phyloP scores from a whole-genome alignment of 2,329 filamentous ascomycete species.

The Neofusicoccum cordaticola region DNA sequence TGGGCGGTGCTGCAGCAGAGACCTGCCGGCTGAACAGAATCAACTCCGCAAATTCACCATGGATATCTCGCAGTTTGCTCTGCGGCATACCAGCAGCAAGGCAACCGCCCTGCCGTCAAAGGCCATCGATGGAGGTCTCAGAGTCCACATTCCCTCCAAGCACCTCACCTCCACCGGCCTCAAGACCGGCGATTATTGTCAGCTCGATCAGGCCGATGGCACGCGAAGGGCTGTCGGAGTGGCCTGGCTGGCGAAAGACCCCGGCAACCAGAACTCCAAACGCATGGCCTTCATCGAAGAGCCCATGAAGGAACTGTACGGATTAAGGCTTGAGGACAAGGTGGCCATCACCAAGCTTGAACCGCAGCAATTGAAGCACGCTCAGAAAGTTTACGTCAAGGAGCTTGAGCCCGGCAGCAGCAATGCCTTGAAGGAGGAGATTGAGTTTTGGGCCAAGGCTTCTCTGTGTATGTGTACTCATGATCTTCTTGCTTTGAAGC shows the following conservation, averaged over 20 bases:
- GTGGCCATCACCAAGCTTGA: slow-evolving; percentile 59
- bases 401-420: slow-evolving; percentile 24
- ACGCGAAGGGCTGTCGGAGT: slow-evolving; percentile 53
- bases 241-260: slow-evolving; percentile 57
- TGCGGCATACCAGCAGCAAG: slow-evolving; percentile 40
- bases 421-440: slow-evolving; percentile 23
- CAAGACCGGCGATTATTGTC: slow-evolving; percentile 58
- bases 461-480: slow-evolving; percentile 29
- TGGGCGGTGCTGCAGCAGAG: neutral
- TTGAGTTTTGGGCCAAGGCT: slow-evolving; percentile 29
- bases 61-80: slow-evolving; percentile 11
- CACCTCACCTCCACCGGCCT: slow-evolving; percentile 56
- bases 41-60: neutral
- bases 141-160: slow-evolving; percentile 56
- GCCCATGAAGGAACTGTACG: slow-evolving; percentile 68
- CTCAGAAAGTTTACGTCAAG: slow-evolving; percentile 30
- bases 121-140: slow-evolving; percentile 57
- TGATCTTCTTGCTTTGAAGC: neutral
- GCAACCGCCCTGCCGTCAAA: slow-evolving; percentile 45
- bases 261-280: slow-evolving; percentile 35
- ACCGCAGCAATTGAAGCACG: slow-evolving; percentile 26
- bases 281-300: slow-evolving; percentile 62
- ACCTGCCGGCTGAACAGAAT: neutral
- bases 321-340: slow-evolving; percentile 69
- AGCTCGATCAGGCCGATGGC: slow-evolving; percentile 43